These are phyloP conservation scores for Boletus albobrunnescens DNA, from an alignment of 1,284 basidiomycete species.

Conservation along the genomic window DNA sequence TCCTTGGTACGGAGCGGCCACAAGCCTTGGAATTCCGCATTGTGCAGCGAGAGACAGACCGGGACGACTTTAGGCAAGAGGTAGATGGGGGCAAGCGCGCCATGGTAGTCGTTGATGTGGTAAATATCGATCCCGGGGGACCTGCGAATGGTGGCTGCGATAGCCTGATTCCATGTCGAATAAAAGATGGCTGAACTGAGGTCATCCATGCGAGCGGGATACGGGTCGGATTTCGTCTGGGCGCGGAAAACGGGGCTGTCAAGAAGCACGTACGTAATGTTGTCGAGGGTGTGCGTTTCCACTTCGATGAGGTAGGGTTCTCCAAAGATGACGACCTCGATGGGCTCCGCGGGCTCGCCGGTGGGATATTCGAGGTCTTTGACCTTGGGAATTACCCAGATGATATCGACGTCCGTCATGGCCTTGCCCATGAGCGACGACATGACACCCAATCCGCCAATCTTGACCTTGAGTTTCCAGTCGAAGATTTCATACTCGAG, in stretches of 20 bases:
- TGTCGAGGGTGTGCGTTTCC: conserved; percentile 86
- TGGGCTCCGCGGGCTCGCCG: conserved; percentile 86
- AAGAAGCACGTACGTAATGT: conserved; percentile 89
- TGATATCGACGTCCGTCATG: conserved; percentile 90
- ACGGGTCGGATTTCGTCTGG: conserved; percentile 90
- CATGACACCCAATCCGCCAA: conserved; percentile 95
- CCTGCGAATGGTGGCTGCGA: conserved; percentile 82
- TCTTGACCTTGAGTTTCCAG: conserved; percentile 96
- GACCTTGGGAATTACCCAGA: conserved; percentile 92
- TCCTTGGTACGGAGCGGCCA: conserved; percentile 94
- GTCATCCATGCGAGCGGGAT: conserved; percentile 94
- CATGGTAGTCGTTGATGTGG: conserved; percentile 89
- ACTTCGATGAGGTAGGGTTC: conserved; percentile 93
- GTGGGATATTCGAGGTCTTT: conserved; percentile 88
- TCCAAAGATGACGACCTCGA: conserved; percentile 93
- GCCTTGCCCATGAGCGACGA: conserved; percentile 94
- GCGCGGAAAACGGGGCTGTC: conserved; percentile 94
- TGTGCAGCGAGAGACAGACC: conserved; percentile 88
- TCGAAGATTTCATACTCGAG: conserved; percentile 94
- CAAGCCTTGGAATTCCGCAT: conserved; percentile 93
- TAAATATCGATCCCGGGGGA: conserved; percentile 85
- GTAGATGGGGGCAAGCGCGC: conserved; percentile 85
- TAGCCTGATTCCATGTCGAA: conserved; percentile 95
- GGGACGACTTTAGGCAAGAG: conserved; percentile 86
- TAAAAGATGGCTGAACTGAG: conserved; percentile 93